Evolutionary conservation across 2,329 filamentous ascomycete genomes (phyloP).

Genomic region (Amauroascus verrucosus): DNA sequence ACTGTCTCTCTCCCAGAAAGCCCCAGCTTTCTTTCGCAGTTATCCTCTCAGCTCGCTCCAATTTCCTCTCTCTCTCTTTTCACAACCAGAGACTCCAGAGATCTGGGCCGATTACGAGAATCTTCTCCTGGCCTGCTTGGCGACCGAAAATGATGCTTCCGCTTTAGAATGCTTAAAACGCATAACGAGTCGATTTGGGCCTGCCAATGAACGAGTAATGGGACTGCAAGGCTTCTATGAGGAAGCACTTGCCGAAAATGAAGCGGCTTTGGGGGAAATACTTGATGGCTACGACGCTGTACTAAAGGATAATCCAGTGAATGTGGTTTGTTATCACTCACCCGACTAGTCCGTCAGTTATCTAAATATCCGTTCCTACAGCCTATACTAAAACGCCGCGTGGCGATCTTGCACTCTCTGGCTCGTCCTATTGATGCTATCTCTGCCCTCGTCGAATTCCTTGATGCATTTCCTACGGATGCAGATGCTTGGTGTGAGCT

Average conservation of each 20-base stretch:
- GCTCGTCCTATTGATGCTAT: conserved; percentile 63
- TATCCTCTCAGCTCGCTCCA: conserved; percentile 40
- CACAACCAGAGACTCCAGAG: conserved; percentile 58
- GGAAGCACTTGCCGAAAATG: conserved; percentile 64
- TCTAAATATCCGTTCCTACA: conserved; percentile 27
- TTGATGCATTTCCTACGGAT: conserved; percentile 80
- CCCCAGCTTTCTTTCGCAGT: conserved; percentile 36
- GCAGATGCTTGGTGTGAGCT: conserved; percentile 90
- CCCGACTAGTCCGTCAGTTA: not conserved
- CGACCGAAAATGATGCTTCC: conserved; percentile 69
- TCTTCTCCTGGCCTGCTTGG: conserved; percentile 70
- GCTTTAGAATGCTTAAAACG: conserved; percentile 66
- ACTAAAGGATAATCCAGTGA: conserved; percentile 61
- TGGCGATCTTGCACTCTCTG: conserved; percentile 68
- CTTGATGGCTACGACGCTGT: conserved; percentile 69
- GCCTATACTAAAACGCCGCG: conserved; percentile 75
- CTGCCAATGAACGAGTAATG: conserved; percentile 74
- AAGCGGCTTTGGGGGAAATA: conserved; percentile 56
- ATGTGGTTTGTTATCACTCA: conserved; percentile 50
- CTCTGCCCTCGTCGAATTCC: conserved; percentile 58
- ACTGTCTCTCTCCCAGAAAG: conserved; percentile 34
- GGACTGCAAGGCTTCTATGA: conserved; percentile 72
- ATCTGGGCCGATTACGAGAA: conserved; percentile 83
- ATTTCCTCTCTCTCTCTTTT: conserved; percentile 44
- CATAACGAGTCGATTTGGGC: conserved; percentile 69